Conservation (phyloP, 495 filamentous ascomycete genomes). For the Amphirosellinia nigrospora region DNA sequence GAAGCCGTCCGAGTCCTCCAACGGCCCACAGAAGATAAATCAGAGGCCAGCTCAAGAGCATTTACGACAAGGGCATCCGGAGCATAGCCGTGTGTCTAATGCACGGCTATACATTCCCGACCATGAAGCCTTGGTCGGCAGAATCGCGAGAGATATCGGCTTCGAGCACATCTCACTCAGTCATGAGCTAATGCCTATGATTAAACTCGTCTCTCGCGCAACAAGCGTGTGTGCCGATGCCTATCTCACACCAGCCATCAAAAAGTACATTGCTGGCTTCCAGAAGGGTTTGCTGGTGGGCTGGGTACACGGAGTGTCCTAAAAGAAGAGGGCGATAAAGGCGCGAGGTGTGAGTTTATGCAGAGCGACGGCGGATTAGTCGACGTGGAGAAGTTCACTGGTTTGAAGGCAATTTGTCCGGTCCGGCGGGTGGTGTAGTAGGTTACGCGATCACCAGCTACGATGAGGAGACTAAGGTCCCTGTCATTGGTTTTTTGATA, state of each 20-base stretch:
- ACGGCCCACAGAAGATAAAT: constrained; percentile 62
- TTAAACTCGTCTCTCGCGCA: constrained; percentile 82
- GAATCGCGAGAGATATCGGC: constrained; percentile 72
- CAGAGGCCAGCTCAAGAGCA: constrained; percentile 58
- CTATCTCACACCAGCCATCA: constrained; percentile 94
- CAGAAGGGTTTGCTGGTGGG: constrained; percentile 73
- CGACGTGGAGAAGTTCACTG: constrained; percentile 76
- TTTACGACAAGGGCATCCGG: constrained; percentile 67
- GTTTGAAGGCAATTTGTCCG: constrained; percentile 78
- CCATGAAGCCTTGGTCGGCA: constrained; percentile 72
- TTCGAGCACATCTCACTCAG: constrained; percentile 77
- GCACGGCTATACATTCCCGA: constrained; percentile 81
- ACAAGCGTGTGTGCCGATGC: constrained; percentile 95
- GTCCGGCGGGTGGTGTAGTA: constrained; percentile 83
- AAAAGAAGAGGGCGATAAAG: constrained; percentile 58
- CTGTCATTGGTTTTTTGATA: constrained; percentile 96
- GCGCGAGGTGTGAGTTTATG: constrained; percentile 82
- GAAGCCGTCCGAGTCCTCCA: constrained; percentile 73
- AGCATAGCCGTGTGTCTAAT: constrained; percentile 81
- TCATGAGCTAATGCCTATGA: constrained; percentile 92
- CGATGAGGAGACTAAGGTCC: constrained; percentile 82
- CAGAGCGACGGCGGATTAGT: constrained; percentile 83
- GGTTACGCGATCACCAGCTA: constrained; percentile 95
- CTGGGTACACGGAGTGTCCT: constrained; percentile 72
- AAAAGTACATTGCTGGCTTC: constrained; percentile 93